Evolutionary conservation across 768 basidiomycete genomes (phyloP).

Genomic region (Fibroporia radiculosa): DNA sequence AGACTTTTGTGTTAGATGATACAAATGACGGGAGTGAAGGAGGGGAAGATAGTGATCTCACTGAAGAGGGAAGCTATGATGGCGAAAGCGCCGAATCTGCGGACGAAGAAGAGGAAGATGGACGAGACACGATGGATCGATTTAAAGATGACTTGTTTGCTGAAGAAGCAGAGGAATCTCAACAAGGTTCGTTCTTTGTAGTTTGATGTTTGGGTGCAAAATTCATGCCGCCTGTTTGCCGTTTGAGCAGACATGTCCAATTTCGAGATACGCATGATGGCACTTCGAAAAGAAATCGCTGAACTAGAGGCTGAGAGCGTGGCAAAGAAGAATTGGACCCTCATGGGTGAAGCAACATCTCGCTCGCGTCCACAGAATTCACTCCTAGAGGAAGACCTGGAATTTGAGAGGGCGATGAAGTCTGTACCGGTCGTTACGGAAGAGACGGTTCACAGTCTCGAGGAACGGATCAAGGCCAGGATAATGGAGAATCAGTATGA

Average conservation of each 20-base stretch:
- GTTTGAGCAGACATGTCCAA: constrained; percentile 55
- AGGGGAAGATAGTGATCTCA: too few relatives aligned
- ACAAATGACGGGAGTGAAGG: constrained; percentile 22
- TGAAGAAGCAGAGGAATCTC: constrained; percentile 41
- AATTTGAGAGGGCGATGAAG: constrained; percentile 88
- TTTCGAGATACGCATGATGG: constrained; percentile 71
- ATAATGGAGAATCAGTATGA: constrained; percentile 84
- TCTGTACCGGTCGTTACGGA: constrained; percentile 86
- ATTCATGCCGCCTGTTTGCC: neutral
- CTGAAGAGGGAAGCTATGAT: constrained; percentile 26
- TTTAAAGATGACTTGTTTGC: constrained; percentile 76
- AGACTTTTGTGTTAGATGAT: constrained; percentile 18
- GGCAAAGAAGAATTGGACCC: constrained; percentile 83
- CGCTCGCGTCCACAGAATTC: constrained; percentile 84
- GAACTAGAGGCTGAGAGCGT: constrained; percentile 83
- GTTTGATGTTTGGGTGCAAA: neutral
- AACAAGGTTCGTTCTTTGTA: constrained; percentile 10
- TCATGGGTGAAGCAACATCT: constrained; percentile 85
- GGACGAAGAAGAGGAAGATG: constrained; percentile 15
- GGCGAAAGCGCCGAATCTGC: constrained; percentile 17
- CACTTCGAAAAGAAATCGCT: constrained; percentile 71
- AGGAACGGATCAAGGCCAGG: constrained; percentile 85
- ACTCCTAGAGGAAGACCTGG: constrained; percentile 87
- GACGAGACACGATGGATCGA: constrained; percentile 50
- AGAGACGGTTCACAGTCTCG: constrained; percentile 70